Evolutionary conservation across 148 eudicot genomes (phyloP), one percentile per base, ranked within the genome.

Genomic region (Amaranthus cruentus): DNA sequence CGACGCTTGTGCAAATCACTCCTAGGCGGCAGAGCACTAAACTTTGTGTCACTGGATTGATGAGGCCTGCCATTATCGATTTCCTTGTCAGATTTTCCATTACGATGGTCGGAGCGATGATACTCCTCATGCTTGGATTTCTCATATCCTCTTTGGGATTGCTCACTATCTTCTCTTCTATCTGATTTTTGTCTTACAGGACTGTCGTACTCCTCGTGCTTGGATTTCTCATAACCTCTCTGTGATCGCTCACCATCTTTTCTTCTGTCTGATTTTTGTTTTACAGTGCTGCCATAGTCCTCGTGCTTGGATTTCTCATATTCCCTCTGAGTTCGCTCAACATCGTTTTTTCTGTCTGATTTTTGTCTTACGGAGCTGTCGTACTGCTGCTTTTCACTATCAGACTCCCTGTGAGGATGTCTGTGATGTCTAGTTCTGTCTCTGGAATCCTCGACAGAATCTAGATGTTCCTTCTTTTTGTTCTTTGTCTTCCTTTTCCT

Each of bases 1-100:
- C 89, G 80, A 18, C 81, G 88, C 77, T 71, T 85, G 62, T 73
- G 72, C 72, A 83, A 70, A 47, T 77, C 96, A 43, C 55, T 78
- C 71, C 77, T 79, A 57, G 82, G 78, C 46, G 82, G 78, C 74
- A 69, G 8, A 53, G 58, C 69, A 18, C 52, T 46, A 78, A 72
- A n/a, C 71, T 77, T 65, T 43, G 78, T 61, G 21, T 72, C 77
- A 43, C 66, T 81, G 47, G 52, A 49, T 74, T 70, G 80, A 64
- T 54, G 64, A 46, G 80, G 65, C 13, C 68, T 75, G 12, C 54
- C 54, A 44, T 65, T 81, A 21, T 77, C 77, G 69, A 76, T 71
- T 38, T 80, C 83, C 73, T 60, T 78, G 38, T 69, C 57, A 61
- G 75, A 77, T 55, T 57, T 76, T 15, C 81, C 80, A 62, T 38